These are phyloP conservation scores for Saitozyma sp. DNA, from an alignment of 768 basidiomycete genomes.

Conservation along the genomic window DNA sequence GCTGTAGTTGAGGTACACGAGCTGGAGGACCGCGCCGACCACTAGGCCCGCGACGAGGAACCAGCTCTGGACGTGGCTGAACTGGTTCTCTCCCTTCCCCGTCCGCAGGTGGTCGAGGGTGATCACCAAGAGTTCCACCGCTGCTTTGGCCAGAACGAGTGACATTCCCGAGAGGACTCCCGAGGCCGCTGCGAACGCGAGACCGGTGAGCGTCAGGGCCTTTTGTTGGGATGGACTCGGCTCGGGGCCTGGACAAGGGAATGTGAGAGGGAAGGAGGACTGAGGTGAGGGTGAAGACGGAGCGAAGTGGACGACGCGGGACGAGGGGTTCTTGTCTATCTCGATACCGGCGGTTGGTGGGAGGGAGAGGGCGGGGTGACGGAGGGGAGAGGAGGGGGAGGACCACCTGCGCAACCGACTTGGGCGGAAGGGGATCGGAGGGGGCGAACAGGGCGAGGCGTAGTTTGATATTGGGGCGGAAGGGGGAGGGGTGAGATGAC, in stretches of 20 bases:
- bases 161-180: slow-evolving; percentile 91
- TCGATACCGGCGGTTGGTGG: not conserved
- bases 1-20: slow-evolving; percentile 55
- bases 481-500: slow-evolving; percentile 9
- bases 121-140: slow-evolving; percentile 79
- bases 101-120: slow-evolving; percentile 59
- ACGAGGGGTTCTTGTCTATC: not conserved
- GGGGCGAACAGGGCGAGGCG: slow-evolving; percentile 30
- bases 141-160: slow-evolving; percentile 88
- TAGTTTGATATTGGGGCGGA: slow-evolving; percentile 31
- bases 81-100: slow-evolving; percentile 49
- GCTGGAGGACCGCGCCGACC: slow-evolving; percentile 73
- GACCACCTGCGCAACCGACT: slow-evolving; percentile 16
- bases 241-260: slow-evolving; percentile 9
- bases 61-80: slow-evolving; percentile 60
- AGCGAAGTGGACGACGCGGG: slow-evolving; percentile 1
- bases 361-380: slow-evolving; percentile 4
- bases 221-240: slow-evolving; percentile 50
- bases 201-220: slow-evolving; percentile 66
- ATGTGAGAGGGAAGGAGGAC: slow-evolving; percentile 6
- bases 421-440: slow-evolving; percentile 38
- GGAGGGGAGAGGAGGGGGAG: slow-evolving; percentile 11
- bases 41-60: slow-evolving; percentile 70
- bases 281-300: not conserved
- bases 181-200: slow-evolving; percentile 82